Evolutionary conservation across 2,329 filamentous ascomycete species (phyloP).

Genomic region (Bertia moriformis): DNA sequence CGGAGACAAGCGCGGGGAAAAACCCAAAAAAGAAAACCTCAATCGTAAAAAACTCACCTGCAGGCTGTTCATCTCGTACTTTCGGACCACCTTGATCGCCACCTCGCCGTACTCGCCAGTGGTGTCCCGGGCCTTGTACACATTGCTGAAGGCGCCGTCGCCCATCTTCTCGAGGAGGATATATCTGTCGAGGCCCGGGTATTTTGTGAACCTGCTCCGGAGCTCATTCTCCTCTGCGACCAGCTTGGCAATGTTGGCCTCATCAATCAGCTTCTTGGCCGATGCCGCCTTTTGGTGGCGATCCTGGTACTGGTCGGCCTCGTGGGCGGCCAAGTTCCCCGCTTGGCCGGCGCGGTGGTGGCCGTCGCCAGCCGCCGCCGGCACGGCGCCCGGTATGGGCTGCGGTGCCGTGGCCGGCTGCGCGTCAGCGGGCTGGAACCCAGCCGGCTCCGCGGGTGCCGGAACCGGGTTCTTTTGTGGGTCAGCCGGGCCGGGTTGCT

Average conservation of each 20-base stretch:
- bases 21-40: conserved; percentile 2
- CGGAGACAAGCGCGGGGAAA: conserved; percentile 5
- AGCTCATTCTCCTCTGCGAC: conserved; percentile 83
- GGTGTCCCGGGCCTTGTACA: conserved; percentile 73
- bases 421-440: conserved; percentile 19
- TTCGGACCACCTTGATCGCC: conserved; percentile 96
- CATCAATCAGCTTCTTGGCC: conserved; percentile 29
- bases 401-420: conserved; percentile 33
- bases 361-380: conserved; percentile 39
- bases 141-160: conserved; percentile 96
- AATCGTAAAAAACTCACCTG: conserved; percentile 58
- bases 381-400: conserved; percentile 41
- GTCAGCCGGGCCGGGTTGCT: conserved; percentile 47
- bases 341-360: conserved; percentile 58
- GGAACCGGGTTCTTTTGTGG: conserved; percentile 29
- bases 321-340: conserved; percentile 47
- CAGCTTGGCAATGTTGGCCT: conserved; percentile 67
- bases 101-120: conserved; percentile 63
- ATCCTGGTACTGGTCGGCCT: conserved; percentile 46
- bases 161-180: conserved; percentile 91
- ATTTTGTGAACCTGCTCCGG: conserved; percentile 71
- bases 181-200: conserved; percentile 76
- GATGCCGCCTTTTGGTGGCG: conserved; percentile 12
- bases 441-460: too few relatives aligned
- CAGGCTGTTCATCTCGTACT: conserved; percentile 96